Conservation (phyloP, 768 basidiomycete genomes). For the Tricholoma furcatifolium region DNA sequence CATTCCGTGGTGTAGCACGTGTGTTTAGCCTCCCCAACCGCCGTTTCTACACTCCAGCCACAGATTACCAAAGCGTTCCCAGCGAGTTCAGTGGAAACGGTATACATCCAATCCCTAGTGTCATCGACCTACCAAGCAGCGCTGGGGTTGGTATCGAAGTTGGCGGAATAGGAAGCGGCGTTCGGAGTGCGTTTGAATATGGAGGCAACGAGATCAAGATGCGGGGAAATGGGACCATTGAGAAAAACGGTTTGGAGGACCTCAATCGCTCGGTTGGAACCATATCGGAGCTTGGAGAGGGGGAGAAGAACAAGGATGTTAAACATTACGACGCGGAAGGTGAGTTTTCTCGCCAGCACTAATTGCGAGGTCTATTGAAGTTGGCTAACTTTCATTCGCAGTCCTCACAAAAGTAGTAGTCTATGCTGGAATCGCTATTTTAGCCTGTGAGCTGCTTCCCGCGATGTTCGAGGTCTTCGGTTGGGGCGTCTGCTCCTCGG, state of each 20-base stretch:
- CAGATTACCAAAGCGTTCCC: conserved; percentile 77
- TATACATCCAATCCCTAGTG: conserved; percentile 76
- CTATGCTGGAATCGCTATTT: conserved; percentile 80
- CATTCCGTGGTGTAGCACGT: conserved; percentile 73
- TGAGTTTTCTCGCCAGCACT: conserved; percentile 30
- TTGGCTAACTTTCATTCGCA: conserved; percentile 25
- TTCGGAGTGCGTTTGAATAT: conserved; percentile 16
- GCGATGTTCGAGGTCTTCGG: conserved; percentile 66
- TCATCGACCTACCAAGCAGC: conserved; percentile 72
- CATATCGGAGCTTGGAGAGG: conserved; percentile 7
- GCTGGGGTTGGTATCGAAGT: conserved; percentile 43
- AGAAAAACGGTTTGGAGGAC: conserved; percentile 12
- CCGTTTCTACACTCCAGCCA: conserved; percentile 88
- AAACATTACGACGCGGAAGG: conserved; percentile 89
- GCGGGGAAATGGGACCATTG: conserved; percentile 31
- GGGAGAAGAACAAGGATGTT: conserved; percentile 31
- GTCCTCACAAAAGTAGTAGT: conserved; percentile 90
- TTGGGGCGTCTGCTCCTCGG: conserved; percentile 55
- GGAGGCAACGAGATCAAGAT: conserved; percentile 66
- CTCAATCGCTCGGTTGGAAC: background rate
- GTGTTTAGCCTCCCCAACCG: conserved; percentile 76
- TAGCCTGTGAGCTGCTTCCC: conserved; percentile 64
- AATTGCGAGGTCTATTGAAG: background rate
- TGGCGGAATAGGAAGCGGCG: conserved; percentile 41
- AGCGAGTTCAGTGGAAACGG: conserved; percentile 48